Conservation (phyloP, 371 early-diverging fungal genomes). For the Mucor saturninus region DNA sequence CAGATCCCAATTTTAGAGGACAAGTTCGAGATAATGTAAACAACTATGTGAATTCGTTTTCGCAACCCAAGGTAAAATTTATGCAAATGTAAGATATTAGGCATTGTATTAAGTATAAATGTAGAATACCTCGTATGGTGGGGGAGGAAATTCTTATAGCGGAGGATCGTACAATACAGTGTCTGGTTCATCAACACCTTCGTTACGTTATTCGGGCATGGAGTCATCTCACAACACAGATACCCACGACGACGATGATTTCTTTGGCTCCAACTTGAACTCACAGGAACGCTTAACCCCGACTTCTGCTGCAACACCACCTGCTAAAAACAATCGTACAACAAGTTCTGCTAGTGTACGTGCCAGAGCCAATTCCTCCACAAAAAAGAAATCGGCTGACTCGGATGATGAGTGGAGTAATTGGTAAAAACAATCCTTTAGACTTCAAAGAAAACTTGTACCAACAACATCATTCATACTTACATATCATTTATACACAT, state of each 20-base stretch:
- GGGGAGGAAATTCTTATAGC: neutral
- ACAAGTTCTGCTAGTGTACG: conserved; percentile 11
- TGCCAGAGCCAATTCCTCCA: conserved; percentile 42
- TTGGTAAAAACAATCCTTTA: conserved; percentile 33
- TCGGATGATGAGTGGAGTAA: conserved; percentile 68
- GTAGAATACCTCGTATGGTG: neutral
- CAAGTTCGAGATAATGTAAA: conserved; percentile 75
- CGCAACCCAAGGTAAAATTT: conserved; percentile 58
- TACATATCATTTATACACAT: too few relatives aligned
- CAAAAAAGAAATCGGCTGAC: conserved; percentile 37
- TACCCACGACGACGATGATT: conserved; percentile 51
- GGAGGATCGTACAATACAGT: neutral
- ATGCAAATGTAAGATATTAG: too few relatives aligned
- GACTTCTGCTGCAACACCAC: conserved; percentile 43
- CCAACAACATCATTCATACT: too few relatives aligned
- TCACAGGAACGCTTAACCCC: conserved; percentile 27
- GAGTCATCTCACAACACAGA: conserved; percentile 29
- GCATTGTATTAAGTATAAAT: neutral
- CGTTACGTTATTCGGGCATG: conserved; percentile 19
- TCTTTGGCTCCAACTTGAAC: conserved; percentile 47
- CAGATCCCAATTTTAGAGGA: conserved; percentile 85
- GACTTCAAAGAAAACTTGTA: too few relatives aligned
- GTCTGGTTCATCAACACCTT: conserved; percentile 12
- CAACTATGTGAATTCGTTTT: conserved; percentile 51
- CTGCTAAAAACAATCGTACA: conserved; percentile 13